Percentiles rank a stretch among this genome's conserved stretches.
Conservation (phyloP, 208 protist genomes). For the Trypanosoma brucei region DNA sequence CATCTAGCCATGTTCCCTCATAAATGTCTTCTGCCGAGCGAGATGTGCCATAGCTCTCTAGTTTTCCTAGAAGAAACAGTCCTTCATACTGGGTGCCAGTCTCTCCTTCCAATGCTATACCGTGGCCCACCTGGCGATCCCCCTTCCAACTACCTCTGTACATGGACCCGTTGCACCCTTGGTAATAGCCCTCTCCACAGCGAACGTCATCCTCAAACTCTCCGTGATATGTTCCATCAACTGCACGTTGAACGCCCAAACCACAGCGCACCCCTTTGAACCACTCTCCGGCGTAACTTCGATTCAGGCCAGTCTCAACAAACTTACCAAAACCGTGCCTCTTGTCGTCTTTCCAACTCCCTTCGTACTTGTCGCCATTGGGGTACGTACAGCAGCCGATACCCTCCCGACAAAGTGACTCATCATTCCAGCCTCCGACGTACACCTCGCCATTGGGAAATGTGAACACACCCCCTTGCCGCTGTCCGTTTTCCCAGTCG, state of each 20-base stretch:
- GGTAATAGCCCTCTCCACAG: conserved; percentile 62
- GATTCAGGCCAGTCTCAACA: conserved; percentile 16
- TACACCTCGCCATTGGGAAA: conserved; percentile 82
- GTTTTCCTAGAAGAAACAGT: conserved; percentile 68
- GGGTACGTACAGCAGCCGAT: conserved; percentile 63
- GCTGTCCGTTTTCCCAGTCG: conserved; percentile 43
- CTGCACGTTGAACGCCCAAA: conserved; percentile 49
- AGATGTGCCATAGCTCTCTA: conserved; percentile 48
- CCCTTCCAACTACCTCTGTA: conserved; percentile 78
- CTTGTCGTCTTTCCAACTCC: conserved; percentile 66
- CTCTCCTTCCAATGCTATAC: conserved; percentile 49
- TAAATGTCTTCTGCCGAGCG: conserved; percentile 42
- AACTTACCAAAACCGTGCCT: conserved; percentile 57
- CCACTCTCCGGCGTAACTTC: conserved; percentile 82
- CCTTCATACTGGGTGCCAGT: conserved; percentile 61
- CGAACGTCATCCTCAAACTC: conserved; percentile 44
- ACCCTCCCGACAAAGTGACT: conserved; percentile 49
- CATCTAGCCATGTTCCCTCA: conserved; percentile 80
- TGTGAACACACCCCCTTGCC: conserved; percentile 49
- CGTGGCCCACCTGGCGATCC: conserved; percentile 54
- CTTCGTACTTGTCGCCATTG: conserved; percentile 77
- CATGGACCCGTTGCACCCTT: conserved; percentile 49
- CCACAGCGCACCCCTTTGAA: conserved; percentile 55
- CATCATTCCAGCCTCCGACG: conserved; percentile 59
- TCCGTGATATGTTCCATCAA: conserved; percentile 74